These are phyloP conservation scores for Aspergillus pseudoterreus DNA, from an alignment of 2,329 filamentous ascomycete species.

Conservation along the genomic window DNA sequence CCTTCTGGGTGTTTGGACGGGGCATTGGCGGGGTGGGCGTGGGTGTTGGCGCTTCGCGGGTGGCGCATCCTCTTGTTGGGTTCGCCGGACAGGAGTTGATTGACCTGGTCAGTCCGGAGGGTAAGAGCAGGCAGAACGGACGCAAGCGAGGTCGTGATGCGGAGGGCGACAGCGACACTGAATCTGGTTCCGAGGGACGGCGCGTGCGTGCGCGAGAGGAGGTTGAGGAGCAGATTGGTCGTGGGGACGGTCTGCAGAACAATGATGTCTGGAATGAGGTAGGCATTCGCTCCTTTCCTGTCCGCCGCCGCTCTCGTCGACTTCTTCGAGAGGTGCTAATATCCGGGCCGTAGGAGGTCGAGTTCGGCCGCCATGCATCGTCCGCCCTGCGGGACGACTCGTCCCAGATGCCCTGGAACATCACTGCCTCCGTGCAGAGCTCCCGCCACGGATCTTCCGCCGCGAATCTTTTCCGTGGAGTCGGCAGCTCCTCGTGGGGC, in stretches of 20 bases:
- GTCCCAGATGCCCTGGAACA: slow-evolving; percentile 67
- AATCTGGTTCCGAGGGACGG: slow-evolving; percentile 23
- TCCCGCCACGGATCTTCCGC: slow-evolving; percentile 46
- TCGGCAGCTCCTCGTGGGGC: slow-evolving; percentile 31
- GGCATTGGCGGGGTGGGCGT: slow-evolving; percentile 55
- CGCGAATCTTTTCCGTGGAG: slow-evolving; percentile 25
- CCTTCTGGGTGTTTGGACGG: slow-evolving; percentile 56
- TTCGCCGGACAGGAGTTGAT: slow-evolving; percentile 58
- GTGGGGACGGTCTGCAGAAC: slow-evolving; percentile 17
- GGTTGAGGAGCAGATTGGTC: slow-evolving; percentile 32
- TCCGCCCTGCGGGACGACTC: slow-evolving; percentile 65
- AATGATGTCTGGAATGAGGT: slow-evolving; percentile 36
- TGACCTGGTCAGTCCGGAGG: slow-evolving; percentile 41
- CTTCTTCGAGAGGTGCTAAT: slow-evolving; percentile 2
- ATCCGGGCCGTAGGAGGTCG: slow-evolving; percentile 46
- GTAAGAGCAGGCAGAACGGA: slow-evolving; percentile 5
- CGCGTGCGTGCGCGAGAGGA: slow-evolving; percentile 38
- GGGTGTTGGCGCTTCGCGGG: slow-evolving; percentile 39
- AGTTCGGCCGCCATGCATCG: slow-evolving; percentile 67
- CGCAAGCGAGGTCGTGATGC: slow-evolving; percentile 24
- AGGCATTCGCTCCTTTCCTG: slow-evolving; percentile 1
- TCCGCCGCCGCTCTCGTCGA: background rate
- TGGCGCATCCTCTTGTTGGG: slow-evolving; percentile 51
- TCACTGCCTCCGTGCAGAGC: slow-evolving; percentile 52
- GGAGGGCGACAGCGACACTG: slow-evolving; percentile 2